phyloP scores from a whole-genome alignment of 495 filamentous ascomycete species.

The Penicillium cataractarum region DNA sequence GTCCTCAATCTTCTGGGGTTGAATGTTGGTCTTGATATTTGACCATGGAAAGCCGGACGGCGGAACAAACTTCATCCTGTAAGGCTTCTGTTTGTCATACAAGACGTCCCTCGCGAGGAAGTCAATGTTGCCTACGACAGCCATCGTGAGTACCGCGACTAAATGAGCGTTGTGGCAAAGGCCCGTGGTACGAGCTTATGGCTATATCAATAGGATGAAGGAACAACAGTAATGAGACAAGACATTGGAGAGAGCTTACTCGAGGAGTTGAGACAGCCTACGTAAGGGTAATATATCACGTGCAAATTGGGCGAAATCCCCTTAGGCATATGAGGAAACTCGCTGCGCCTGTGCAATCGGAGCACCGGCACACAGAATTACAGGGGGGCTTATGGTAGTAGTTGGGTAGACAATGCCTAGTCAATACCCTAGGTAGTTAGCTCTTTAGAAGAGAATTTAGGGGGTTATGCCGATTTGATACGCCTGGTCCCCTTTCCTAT shows the following conservation, averaged over 20 bases:
- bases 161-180: background rate
- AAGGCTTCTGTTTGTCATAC: background rate
- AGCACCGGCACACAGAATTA: background rate
- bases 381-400: too few species aligned
- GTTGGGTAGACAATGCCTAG: too few species aligned
- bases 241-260: background rate
- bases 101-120: background rate
- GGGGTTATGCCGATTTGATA: too few species aligned
- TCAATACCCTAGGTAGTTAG: too few species aligned
- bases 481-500: too few species aligned
- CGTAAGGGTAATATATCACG: background rate
- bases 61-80: background rate
- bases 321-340: background rate
- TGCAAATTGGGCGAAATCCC: background rate
- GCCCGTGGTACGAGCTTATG: background rate
- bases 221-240: background rate
- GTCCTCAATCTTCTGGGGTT: background rate
- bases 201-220: background rate
- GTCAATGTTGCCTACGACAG: background rate
- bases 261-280: background rate
- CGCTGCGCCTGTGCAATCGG: background rate
- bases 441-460: too few species aligned
- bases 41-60: background rate
- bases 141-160: background rate
- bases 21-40: background rate